Evolutionary conservation across 352 stramenopile genomes (phyloP), one percentile per base, ranked within the genome.

Genomic region (Globisporangium cylindrosporum): DNA sequence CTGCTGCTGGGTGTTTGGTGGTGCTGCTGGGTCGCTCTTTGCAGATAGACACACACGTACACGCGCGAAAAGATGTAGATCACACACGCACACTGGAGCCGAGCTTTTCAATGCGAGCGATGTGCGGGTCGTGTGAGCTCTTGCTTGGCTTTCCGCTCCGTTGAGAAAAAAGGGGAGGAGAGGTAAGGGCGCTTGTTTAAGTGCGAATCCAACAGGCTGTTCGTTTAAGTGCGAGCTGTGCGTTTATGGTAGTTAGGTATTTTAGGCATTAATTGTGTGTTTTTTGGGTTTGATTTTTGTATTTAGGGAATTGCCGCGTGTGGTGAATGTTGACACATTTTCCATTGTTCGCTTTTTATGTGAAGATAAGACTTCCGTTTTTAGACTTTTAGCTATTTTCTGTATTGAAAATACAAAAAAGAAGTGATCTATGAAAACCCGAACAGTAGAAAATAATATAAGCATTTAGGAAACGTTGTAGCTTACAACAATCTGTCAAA

Each of bases 51-150:
- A 24, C 27, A 43, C 38, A n/a, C 38, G 29, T 20, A 34, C 55
- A 48, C 29, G 18, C 55, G 10, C 24, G 25, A 10, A 46, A 18
- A 36, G 58, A 64, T 51, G 8, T 27, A 34, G 49, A 43, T 20
- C 59, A 64, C 36, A 25, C 59, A 25, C 27, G 34, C 58, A 55
- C 59, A 46, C 55, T 29, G 22, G 9, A 46, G 29, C 36, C 15
- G 29, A 61, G 55, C 29, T 61, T 34, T 46, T 46, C 27, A 61
- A 36, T 51, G 43, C 20, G 43, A 51, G 55, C 55, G 55, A 61
- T 61, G 55, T 51, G 43, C 43, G 18, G 18, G 43, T 51, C 12
- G 43, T 10, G 32, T 51, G 43, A 51, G 43, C 43, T 51, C 43
- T 51, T 38, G 32, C 32, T 51, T 51, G 43, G 43, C 15, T 49